Percentiles rank a stretch among this genome's conserved stretches.
These are phyloP conservation scores for Zymoseptoria brevis DNA, from an alignment of 2,329 filamentous ascomycete genomes.

Conservation along the genomic window DNA sequence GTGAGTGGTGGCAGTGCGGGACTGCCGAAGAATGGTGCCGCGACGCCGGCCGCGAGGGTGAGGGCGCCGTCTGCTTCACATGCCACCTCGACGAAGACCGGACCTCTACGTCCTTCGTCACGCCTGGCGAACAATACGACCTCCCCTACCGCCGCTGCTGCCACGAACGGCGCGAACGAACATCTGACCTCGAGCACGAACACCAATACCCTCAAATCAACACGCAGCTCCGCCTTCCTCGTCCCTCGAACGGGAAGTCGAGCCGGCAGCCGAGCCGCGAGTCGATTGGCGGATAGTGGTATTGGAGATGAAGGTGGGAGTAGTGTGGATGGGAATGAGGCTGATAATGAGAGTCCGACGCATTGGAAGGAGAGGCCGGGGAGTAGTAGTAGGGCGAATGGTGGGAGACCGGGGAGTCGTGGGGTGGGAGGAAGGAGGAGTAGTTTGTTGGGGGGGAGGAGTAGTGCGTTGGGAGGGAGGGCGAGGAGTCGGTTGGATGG, in stretches of 20 bases:
- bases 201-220: neutral
- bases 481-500: conserved; percentile 14
- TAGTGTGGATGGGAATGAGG: conserved; percentile 21
- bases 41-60: neutral
- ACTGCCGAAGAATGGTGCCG: neutral
- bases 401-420: neutral
- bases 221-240: neutral
- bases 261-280: neutral
- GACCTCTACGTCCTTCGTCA: neutral
- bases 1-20: neutral
- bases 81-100: neutral
- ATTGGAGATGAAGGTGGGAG: neutral
- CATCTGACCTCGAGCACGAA: neutral
- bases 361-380: neutral
- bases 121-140: neutral
- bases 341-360: conserved; percentile 21
- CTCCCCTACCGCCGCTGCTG: too few relatives aligned
- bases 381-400: conserved; percentile 8
- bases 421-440: conserved; percentile 5
- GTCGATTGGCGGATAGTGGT: neutral
- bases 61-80: neutral
- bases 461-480: conserved; percentile 14
- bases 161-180: neutral
- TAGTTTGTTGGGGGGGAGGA: conserved; percentile 10
- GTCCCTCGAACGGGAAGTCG: neutral